Evolutionary conservation across 352 stramenopile species (phyloP).

Genomic region (Elongisporangium undulatum): DNA sequence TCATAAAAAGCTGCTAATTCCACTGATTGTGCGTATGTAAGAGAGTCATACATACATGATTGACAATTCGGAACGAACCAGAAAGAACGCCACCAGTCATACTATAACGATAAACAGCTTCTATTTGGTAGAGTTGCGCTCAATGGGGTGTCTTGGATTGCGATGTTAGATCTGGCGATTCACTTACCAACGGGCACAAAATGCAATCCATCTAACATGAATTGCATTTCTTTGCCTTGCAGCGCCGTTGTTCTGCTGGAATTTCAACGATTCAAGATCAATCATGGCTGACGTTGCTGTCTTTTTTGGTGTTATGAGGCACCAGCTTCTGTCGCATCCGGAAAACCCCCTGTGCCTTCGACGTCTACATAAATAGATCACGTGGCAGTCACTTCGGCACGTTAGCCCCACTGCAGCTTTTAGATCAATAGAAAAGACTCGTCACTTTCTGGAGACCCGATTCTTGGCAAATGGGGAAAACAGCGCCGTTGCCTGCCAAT

Average conservation of each 20-base stretch:
- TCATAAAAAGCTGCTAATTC: slow-evolving; percentile 30
- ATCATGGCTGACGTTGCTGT: too few species aligned
- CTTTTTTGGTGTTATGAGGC: too few species aligned
- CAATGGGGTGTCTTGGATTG: neutral
- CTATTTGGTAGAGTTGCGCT: neutral
- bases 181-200: too few species aligned
- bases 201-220: too few species aligned
- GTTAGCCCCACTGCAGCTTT: neutral
- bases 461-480: neutral
- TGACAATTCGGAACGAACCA: neutral
- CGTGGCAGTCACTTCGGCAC: too few species aligned
- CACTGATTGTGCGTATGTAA: neutral
- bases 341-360: too few species aligned
- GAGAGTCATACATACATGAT: neutral
- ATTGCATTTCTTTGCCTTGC: too few species aligned
- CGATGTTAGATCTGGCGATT: too few species aligned
- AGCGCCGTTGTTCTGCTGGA: too few species aligned
- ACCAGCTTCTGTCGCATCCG: too few species aligned
- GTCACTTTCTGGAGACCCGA: too few species aligned
- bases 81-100: neutral
- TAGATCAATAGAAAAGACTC: neutral
- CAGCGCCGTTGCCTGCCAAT: neutral
- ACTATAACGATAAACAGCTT: neutral
- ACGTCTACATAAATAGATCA: neutral
- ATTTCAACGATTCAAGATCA: too few species aligned